phyloP scores from a whole-genome alignment of 225 moss, liverwort and hornwort species.

The Climacium dendroides region DNA sequence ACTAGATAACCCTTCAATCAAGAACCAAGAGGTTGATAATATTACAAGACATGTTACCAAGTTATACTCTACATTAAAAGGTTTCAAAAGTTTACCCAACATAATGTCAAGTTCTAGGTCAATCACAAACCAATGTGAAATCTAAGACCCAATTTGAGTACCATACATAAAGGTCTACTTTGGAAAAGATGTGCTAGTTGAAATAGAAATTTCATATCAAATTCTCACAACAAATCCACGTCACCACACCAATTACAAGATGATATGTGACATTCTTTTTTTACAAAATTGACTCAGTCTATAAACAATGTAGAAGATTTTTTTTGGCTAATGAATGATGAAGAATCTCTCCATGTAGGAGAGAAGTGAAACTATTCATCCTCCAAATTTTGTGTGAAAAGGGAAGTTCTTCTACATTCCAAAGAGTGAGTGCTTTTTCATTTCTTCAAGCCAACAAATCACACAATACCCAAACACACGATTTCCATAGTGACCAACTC shows the following conservation, averaged over 20 bases:
- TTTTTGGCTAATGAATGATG: too few species aligned
- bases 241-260: not conserved
- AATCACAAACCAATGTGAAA: not conserved
- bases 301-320: too few species aligned
- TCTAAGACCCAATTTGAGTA: rapidly evolving
- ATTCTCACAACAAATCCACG: rapidly evolving
- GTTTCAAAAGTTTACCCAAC: rapidly evolving
- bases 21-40: not conserved
- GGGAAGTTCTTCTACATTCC: too few species aligned
- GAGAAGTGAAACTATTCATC: too few species aligned
- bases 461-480: too few species aligned
- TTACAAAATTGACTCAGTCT: not conserved
- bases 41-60: not conserved
- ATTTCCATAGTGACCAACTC: too few species aligned
- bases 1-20: not conserved
- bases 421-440: too few species aligned
- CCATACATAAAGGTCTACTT: rapidly evolving
- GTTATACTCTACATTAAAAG: not conserved
- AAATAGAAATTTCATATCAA: not conserved
- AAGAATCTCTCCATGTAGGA: too few species aligned
- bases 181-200: rapidly evolving
- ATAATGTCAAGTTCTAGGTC: too few species aligned
- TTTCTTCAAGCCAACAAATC: too few species aligned
- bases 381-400: too few species aligned
- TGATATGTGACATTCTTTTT: too few species aligned